These are phyloP conservation scores for Pseudogymnoascus sp. DNA, from an alignment of 2,329 filamentous ascomycete genomes.

Conservation along the genomic window DNA sequence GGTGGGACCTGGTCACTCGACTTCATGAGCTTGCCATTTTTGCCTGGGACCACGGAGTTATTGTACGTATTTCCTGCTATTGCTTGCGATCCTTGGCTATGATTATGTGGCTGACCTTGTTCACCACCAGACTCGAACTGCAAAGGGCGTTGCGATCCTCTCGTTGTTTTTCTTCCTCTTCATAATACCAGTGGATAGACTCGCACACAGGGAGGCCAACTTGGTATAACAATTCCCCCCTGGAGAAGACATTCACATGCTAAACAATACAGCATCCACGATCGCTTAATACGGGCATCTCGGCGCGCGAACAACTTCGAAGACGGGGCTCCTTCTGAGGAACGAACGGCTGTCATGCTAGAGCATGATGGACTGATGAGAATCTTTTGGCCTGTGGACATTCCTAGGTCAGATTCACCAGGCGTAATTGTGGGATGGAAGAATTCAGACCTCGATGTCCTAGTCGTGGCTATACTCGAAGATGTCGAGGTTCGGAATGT, in stretches of 20 bases:
- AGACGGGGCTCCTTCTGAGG: constrained; percentile 85
- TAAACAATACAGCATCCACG: constrained; percentile 62
- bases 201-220: constrained; percentile 72
- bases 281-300: constrained; percentile 69
- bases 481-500: constrained; percentile 76
- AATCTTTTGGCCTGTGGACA: constrained; percentile 95
- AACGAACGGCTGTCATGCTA: constrained; percentile 46
- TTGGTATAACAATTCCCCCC: constrained; percentile 50
- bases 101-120: constrained; percentile 10
- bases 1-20: constrained; percentile 95
- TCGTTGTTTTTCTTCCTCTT: constrained; percentile 79
- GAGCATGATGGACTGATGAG: constrained; percentile 86
- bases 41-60: constrained; percentile 96
- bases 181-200: constrained; percentile 72
- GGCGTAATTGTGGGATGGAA: constrained; percentile 93
- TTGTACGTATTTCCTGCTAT: constrained; percentile 50
- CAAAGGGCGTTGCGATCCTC: constrained; percentile 75
- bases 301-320: constrained; percentile 88
- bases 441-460: constrained; percentile 83
- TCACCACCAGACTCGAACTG: constrained; percentile 61
- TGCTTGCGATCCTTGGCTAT: neutral
- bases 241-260: constrained; percentile 19
- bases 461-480: constrained; percentile 82
- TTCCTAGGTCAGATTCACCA: constrained; percentile 59
- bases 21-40: constrained; percentile 96